Evolutionary conservation across 2,329 filamentous ascomycete species (phyloP).

Genomic region (Claviceps sp.): DNA sequence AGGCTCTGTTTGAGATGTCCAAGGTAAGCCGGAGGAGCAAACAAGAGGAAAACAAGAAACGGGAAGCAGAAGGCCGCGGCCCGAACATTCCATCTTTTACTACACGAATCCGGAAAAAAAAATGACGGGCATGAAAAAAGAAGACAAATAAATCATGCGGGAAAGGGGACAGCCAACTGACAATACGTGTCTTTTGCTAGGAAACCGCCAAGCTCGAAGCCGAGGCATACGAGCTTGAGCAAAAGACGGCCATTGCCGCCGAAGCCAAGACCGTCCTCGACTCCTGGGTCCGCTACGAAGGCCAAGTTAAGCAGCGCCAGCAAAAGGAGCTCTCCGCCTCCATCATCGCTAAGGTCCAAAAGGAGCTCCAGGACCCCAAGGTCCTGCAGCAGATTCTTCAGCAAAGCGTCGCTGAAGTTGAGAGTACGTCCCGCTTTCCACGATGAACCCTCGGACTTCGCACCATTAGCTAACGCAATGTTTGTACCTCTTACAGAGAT

Average conservation of each 20-base stretch:
- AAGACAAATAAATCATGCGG: background rate
- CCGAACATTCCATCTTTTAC: no score
- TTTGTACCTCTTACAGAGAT: background rate
- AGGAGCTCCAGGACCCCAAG: slow-evolving; percentile 98
- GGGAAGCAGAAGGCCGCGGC: background rate
- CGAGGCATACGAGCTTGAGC: slow-evolving; percentile 92
- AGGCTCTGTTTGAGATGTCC: slow-evolving; percentile 92
- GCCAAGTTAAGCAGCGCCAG: slow-evolving; percentile 97
- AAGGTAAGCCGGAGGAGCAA: slow-evolving; percentile 48
- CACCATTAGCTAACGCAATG: background rate
- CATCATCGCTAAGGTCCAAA: slow-evolving; percentile 94
- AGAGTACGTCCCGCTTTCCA: slow-evolving; percentile 49
- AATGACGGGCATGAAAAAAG: background rate
- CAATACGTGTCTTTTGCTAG: slow-evolving; percentile 28
- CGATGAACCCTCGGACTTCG: no score
- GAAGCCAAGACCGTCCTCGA: slow-evolving; percentile 95
- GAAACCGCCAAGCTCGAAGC: slow-evolving; percentile 96
- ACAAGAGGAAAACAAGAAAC: background rate
- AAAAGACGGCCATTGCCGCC: slow-evolving; percentile 78
- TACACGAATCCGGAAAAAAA: no score
- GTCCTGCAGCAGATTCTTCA: slow-evolving; percentile 92
- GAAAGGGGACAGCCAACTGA: background rate
- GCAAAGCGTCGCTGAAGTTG: slow-evolving; percentile 90
- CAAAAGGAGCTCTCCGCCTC: slow-evolving; percentile 88
- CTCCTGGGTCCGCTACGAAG: slow-evolving; percentile 97